Evolutionary conservation across 495 filamentous ascomycete genomes (phyloP), one percentile per base, ranked within the genome.

Genomic region (Podospora pseudocomata): DNA sequence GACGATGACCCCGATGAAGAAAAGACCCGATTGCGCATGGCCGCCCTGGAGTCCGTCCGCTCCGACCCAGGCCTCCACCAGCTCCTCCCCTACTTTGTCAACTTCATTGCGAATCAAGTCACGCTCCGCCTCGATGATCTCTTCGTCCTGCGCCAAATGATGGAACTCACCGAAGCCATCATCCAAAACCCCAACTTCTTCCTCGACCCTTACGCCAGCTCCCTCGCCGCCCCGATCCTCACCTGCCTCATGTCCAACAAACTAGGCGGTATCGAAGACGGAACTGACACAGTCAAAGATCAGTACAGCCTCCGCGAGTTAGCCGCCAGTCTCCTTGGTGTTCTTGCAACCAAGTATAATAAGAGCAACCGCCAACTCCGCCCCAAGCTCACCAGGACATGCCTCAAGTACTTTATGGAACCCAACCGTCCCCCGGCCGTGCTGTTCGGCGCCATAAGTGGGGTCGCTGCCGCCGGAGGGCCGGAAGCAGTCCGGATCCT

Each of bases 61-160:
- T 88, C 91, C 67, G 95, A 99, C 71, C 92, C 95, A 0, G 93
- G 94, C 62, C 84, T 98, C 6, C 96, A 98, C 74, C 95, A 99
- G 78, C 86, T 99, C 19, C 86, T 96, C 15, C 94, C 95, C 1
- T 99, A 99, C 78, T 97, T 98, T 72, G 88, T 97, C 54, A 91
- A 95, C 73, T 98, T 96, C 79, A 91, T 97, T 70, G 86, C 92
- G 1, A 92, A 97, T 75, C 96, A 96, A 78, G 92, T 98, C 61
- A 97, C 95, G 0, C 95, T 98, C 76, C 88, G 85, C 66, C 84
- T 96, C 61, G 92, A 94, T 71, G 87, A 93, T 77, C 83, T 94
- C 4, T 98, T 97, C 76, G 85, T 92, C 16, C 82, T 98, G 13
- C 90, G 86, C 2, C 92, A 95, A 78, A 94, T 94, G 85, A 92